Conservation (phyloP, 148 eudicot species). For the Amaranthus palmeri region DNA sequence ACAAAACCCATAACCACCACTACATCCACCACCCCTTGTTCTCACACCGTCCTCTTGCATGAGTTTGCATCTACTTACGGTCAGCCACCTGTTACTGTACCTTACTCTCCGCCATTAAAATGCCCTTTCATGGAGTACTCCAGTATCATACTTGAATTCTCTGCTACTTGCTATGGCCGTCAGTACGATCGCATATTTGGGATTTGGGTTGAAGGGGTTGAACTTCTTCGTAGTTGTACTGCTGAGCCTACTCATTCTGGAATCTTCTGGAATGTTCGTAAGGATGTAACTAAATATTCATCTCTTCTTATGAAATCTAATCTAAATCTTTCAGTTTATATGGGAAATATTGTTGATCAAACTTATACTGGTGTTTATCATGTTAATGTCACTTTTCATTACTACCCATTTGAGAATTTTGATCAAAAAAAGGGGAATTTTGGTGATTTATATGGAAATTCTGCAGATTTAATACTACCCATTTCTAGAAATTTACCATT, state of each 20-base stretch:
- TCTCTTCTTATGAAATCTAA: conserved; percentile 41
- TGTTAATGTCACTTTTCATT: conserved; percentile 58
- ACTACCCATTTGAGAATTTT: conserved; percentile 39
- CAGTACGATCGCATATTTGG: conserved; percentile 85
- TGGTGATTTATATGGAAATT: conserved; percentile 11
- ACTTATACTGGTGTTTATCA: conserved; percentile 87
- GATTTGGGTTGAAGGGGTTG: conserved; percentile 84
- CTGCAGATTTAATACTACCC: conserved; percentile 76
- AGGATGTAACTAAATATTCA: conserved; percentile 67
- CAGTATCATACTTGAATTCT: conserved; percentile 61
- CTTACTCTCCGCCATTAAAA: conserved; percentile 56
- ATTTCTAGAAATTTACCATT: conserved; percentile 62
- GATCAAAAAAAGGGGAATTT: background rate
- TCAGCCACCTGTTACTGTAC: conserved; percentile 43
- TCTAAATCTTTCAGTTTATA: conserved; percentile 65
- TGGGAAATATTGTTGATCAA: conserved; percentile 60
- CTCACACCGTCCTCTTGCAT: conserved; percentile 54
- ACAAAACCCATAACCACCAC: conserved; percentile 41
- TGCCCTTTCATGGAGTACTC: conserved; percentile 42
- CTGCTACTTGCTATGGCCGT: conserved; percentile 62
- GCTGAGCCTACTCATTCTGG: conserved; percentile 81
- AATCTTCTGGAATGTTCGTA: conserved; percentile 66
- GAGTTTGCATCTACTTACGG: conserved; percentile 70
- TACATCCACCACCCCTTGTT: conserved; percentile 54
- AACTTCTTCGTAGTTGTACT: conserved; percentile 86